Evolutionary conservation across 306 rosid genomes (phyloP).

Genomic region (Cucurbita pepo): DNA sequence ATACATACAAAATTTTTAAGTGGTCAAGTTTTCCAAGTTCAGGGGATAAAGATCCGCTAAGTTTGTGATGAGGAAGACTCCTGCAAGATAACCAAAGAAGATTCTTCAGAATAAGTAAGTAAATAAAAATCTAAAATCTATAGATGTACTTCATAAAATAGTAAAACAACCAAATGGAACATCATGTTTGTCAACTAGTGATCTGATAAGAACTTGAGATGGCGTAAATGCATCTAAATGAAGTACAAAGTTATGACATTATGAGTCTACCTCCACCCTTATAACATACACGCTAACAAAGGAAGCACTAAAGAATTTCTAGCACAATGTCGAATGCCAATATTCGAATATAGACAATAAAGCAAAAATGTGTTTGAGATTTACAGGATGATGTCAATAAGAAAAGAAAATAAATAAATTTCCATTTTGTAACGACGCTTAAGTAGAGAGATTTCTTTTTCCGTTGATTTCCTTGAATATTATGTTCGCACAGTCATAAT

Average conservation of each 20-base stretch:
- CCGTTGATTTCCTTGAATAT: neutral
- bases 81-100: constrained; percentile 34
- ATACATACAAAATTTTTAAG: constrained; percentile 65
- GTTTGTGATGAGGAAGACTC: constrained; percentile 55
- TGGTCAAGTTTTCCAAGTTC: constrained; percentile 83
- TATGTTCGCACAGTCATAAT: neutral
- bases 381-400: neutral
- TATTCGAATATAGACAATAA: neutral
- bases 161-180: neutral
- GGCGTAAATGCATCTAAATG: neutral
- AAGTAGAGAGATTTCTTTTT: neutral
- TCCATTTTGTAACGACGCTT: neutral
- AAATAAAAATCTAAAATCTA: neutral
- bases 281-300: neutral
- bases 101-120: constrained; percentile 13
- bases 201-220: neutral
- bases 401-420: neutral
- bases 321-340: neutral
- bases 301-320: neutral
- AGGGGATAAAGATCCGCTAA: constrained; percentile 64
- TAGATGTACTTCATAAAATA: neutral
- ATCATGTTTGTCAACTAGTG: neutral
- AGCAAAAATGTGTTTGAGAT: neutral
- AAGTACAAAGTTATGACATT: neutral
- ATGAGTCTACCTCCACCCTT: neutral